These are phyloP conservation scores for Aspergillus haitiensis DNA, from an alignment of 495 filamentous ascomycete genomes.

Conservation along the genomic window DNA sequence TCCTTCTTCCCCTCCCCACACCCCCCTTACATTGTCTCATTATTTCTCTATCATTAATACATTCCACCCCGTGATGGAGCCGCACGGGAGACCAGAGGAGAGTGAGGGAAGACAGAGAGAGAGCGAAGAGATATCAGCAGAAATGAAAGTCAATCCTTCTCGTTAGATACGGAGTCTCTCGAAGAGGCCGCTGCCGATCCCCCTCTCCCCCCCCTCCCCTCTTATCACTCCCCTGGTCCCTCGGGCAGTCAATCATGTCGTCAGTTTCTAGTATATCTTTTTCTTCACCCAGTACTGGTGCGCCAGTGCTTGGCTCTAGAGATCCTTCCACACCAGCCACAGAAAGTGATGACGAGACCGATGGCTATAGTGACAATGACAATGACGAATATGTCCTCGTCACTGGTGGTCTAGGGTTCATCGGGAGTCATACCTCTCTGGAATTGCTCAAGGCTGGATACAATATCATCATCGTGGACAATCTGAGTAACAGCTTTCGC, in stretches of 20 bases:
- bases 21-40: too few species aligned
- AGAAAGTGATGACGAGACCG: neutral
- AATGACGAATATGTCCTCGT: constrained; percentile 48
- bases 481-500: constrained; percentile 59
- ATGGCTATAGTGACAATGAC: too few species aligned
- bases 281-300: neutral
- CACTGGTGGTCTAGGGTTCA: constrained; percentile 64
- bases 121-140: too few species aligned
- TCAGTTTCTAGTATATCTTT: neutral
- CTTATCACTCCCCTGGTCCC: neutral
- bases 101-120: too few species aligned
- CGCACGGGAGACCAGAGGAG: too few species aligned
- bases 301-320: neutral
- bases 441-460: constrained; percentile 59
- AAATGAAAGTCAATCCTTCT: too few species aligned
- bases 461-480: constrained; percentile 63
- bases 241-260: neutral
- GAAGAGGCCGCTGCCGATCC: neutral
- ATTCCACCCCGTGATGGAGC: too few species aligned
- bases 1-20: too few species aligned
- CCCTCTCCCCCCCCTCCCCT: neutral
- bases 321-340: neutral
- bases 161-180: too few species aligned
- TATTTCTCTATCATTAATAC: too few species aligned
- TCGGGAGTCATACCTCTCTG: constrained; percentile 60